Evolutionary conservation across 148 eudicot genomes (phyloP).

Genomic region (Chenopodium quinoa): DNA sequence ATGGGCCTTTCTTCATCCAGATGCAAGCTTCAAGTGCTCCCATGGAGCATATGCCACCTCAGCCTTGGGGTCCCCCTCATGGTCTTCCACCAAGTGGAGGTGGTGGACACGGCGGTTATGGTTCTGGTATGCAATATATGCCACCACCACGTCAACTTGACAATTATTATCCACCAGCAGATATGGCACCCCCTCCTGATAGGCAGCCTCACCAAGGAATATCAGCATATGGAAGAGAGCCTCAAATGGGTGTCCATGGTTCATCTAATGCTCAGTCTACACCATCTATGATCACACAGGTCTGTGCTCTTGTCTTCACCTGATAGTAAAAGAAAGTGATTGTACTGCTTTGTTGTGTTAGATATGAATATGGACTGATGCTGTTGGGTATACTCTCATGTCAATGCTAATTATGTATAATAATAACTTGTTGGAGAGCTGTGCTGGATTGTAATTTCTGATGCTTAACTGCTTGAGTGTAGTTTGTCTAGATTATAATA

Average conservation of each 20-base stretch:
- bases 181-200: conserved; percentile 56
- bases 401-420: not conserved
- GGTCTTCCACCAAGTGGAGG: conserved; percentile 54
- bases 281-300: conserved; percentile 75
- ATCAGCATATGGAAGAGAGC: conserved; percentile 84
- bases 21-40: conserved; percentile 72
- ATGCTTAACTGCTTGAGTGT: no score
- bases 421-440: not conserved
- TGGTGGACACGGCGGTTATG: conserved; percentile 58
- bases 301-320: conserved; percentile 12
- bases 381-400: not conserved
- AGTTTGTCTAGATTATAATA: no score
- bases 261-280: conserved; percentile 59
- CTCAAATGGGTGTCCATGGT: conserved; percentile 47
- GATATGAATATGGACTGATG: not conserved
- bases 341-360: not conserved
- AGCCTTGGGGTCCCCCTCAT: conserved; percentile 84
- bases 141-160: conserved; percentile 76
- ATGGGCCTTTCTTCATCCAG: conserved; percentile 32
- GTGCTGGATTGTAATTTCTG: not conserved
- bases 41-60: conserved; percentile 62
- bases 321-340: not conserved
- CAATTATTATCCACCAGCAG: conserved; percentile 65
- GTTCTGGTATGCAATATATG: conserved; percentile 54
- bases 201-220: conserved; percentile 77